Evolutionary conservation across 441 rosid genomes (phyloP).

Genomic region (Pelargonium myrrhifolium): DNA sequence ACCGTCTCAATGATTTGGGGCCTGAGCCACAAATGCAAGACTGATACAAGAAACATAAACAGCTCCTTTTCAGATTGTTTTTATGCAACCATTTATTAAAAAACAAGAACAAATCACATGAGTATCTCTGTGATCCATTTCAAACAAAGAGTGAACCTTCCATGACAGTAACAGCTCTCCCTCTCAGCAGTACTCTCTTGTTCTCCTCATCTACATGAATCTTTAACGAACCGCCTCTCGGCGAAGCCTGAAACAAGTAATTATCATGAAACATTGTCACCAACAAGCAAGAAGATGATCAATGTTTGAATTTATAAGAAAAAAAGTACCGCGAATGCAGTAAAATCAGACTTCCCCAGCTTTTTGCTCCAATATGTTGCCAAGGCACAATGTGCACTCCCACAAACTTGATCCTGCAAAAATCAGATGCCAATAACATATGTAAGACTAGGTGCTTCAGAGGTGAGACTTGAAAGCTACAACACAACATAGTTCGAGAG

Average conservation of each 20-base stretch:
- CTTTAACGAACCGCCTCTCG: conserved; percentile 49
- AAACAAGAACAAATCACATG: no score
- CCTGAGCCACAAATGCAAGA: background rate
- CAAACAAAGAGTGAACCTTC: conserved; percentile 55
- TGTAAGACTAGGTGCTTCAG: no score
- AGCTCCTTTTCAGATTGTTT: no score
- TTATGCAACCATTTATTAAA: no score
- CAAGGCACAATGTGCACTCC: conserved; percentile 71
- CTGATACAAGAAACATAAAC: background rate
- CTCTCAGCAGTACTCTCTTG: conserved; percentile 50
- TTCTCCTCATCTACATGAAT: conserved; percentile 43
- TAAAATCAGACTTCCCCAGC: conserved; percentile 47
- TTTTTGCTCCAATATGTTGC: conserved; percentile 60
- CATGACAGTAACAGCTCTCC: conserved; percentile 66
- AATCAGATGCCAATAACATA: no score
- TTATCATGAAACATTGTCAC: background rate
- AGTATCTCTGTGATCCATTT: background rate
- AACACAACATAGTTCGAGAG: no score
- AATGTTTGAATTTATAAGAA: no score
- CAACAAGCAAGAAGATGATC: background rate
- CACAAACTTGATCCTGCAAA: conserved; percentile 66
- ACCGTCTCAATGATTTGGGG: no score
- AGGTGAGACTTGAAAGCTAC: no score
- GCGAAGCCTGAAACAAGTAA: conserved; percentile 46
- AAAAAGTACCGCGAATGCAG: conserved; percentile 58